A percentile compares a stretch with the other conserved stretches of the same genome.
These are phyloP conservation scores for Hypomyces rosellus DNA, from an alignment of 2,329 filamentous ascomycete species.

Conservation along the genomic window DNA sequence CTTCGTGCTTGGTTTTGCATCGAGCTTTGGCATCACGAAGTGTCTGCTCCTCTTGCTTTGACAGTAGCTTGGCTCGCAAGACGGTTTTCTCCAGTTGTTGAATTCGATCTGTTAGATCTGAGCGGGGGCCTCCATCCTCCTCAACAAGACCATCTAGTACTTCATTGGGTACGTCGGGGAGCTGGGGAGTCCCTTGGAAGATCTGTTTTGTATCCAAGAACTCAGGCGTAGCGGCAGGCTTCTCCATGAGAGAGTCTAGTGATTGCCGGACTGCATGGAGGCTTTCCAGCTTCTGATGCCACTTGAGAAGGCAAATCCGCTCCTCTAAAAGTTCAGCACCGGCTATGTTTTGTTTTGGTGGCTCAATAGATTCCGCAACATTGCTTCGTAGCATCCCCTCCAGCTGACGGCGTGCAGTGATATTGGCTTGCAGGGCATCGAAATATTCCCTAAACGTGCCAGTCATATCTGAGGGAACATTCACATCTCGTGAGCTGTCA, in stretches of 20 bases:
- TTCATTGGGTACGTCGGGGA: constrained; percentile 47
- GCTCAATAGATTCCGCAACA: constrained; percentile 15
- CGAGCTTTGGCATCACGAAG: constrained; percentile 42
- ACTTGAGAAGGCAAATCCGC: constrained; percentile 44
- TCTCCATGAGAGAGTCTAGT: constrained; percentile 43
- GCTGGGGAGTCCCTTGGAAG: constrained; percentile 36
- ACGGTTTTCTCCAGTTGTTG: constrained; percentile 52
- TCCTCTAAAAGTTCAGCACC: constrained; percentile 35
- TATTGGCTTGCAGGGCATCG: constrained; percentile 46
- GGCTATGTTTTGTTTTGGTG: constrained; percentile 12
- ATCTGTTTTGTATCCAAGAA: constrained; percentile 46
- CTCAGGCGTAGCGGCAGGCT: constrained; percentile 43
- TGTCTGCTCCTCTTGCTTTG: constrained; percentile 50
- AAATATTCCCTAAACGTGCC: constrained; percentile 51
- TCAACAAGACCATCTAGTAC: constrained; percentile 44
- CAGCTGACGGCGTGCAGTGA: constrained; percentile 45
- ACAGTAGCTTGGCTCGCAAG: constrained; percentile 50
- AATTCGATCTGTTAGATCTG: constrained; percentile 42
- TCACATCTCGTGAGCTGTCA: constrained; percentile 31
- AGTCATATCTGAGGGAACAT: constrained; percentile 31
- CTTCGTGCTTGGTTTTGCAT: constrained; percentile 29
- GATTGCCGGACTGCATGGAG: constrained; percentile 45
- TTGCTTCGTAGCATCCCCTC: constrained; percentile 27
- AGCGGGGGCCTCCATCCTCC: constrained; percentile 31
- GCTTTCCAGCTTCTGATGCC: constrained; percentile 46